These are phyloP conservation scores for Ceratocystis destructans DNA, from an alignment of 2,329 filamentous ascomycete genomes.

Conservation along the genomic window DNA sequence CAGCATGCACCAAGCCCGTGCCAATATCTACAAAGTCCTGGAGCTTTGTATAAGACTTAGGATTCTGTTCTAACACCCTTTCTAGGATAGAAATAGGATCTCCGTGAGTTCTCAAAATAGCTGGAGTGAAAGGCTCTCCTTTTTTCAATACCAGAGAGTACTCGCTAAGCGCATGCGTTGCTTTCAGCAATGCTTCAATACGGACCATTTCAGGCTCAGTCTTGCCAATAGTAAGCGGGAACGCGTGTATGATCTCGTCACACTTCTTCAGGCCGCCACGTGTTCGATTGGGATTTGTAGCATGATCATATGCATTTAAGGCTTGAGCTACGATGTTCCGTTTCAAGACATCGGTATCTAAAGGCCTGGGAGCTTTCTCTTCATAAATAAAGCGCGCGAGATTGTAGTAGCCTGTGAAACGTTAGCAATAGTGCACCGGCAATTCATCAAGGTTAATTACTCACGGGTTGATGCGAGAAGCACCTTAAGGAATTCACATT, in stretches of 20 bases:
- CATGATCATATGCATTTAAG: slow-evolving; percentile 63
- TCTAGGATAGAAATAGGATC: slow-evolving; percentile 62
- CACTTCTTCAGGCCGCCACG: slow-evolving; percentile 66
- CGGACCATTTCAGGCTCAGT: slow-evolving; percentile 39
- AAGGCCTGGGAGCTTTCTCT: slow-evolving; percentile 34
- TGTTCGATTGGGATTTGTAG: slow-evolving; percentile 65
- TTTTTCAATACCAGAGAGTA: slow-evolving; percentile 69
- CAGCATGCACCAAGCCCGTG: slow-evolving; percentile 49
- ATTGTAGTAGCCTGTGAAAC: slow-evolving; percentile 37
- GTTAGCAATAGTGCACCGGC: background rate
- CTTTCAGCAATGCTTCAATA: slow-evolving; percentile 51
- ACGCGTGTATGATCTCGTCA: slow-evolving; percentile 54
- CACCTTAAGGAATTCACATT: slow-evolving; percentile 56
- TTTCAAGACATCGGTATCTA: slow-evolving; percentile 40
- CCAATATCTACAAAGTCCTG: slow-evolving; percentile 60
- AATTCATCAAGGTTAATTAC: slow-evolving; percentile 24
- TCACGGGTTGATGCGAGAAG: slow-evolving; percentile 48
- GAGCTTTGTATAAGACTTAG: slow-evolving; percentile 57
- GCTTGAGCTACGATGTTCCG: slow-evolving; percentile 49
- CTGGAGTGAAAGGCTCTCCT: slow-evolving; percentile 65
- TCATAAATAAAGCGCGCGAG: slow-evolving; percentile 52
- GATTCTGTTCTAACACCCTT: slow-evolving; percentile 64
- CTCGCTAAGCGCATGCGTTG: slow-evolving; percentile 61
- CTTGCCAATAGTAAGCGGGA: slow-evolving; percentile 42
- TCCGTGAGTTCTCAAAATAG: slow-evolving; percentile 60